phyloP scores from a whole-genome alignment of 257 asterid genomes.

The Salvia splendens region DNA sequence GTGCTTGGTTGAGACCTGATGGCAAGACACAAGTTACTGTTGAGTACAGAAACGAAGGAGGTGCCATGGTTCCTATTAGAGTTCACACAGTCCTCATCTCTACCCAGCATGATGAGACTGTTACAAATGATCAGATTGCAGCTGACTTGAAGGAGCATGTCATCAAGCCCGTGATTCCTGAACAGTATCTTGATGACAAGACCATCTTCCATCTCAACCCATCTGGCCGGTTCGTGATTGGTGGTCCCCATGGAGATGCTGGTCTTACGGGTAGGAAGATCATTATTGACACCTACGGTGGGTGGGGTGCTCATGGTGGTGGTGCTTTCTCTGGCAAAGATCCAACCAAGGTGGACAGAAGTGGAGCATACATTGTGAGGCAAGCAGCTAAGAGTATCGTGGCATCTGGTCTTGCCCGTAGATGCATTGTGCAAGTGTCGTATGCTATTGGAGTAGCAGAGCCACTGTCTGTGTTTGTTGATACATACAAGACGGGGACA shows the following conservation, averaged over 20 bases:
- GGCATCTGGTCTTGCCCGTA: constrained; percentile 72
- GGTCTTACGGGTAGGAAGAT: constrained; percentile 69
- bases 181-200: constrained; percentile 63
- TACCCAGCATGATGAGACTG: constrained; percentile 66
- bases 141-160: constrained; percentile 68
- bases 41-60: constrained; percentile 63
- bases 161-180: constrained; percentile 62
- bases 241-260: constrained; percentile 77
- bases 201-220: constrained; percentile 77
- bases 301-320: constrained; percentile 80
- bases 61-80: constrained; percentile 71
- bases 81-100: constrained; percentile 73
- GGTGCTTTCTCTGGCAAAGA: constrained; percentile 81
- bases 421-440: constrained; percentile 68
- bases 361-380: constrained; percentile 71
- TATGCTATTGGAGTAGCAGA: constrained; percentile 78
- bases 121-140: constrained; percentile 60
- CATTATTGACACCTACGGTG: constrained; percentile 68
- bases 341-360: constrained; percentile 70
- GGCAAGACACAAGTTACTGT: constrained; percentile 76
- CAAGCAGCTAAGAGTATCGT: constrained; percentile 74
- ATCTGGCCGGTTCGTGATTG: constrained; percentile 63
- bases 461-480: constrained; percentile 68
- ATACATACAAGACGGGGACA: constrained; percentile 64
- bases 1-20: constrained; percentile 69